Evolutionary conservation across 345 rosid genomes (phyloP).

Genomic region (Citrus medica): DNA sequence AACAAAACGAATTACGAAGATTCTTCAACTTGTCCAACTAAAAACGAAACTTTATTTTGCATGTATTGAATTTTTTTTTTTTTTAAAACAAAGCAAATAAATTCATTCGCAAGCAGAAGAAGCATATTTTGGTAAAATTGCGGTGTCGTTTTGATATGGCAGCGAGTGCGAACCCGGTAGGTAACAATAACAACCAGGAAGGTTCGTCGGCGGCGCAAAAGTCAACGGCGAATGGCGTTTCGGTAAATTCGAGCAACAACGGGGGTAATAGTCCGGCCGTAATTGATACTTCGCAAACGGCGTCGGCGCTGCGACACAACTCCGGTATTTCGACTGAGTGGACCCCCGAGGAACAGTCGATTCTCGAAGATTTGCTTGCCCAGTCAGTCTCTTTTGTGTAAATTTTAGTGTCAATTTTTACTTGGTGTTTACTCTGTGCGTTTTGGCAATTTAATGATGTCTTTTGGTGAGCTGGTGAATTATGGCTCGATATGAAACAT

Average conservation of each 20-base stretch:
- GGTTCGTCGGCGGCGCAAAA: constrained; percentile 40
- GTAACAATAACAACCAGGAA: constrained; percentile 46
- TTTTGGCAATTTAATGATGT: background rate
- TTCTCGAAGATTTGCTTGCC: constrained; percentile 62
- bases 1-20: background rate
- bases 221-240: constrained; percentile 38
- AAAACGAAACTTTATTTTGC: background rate
- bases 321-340: constrained; percentile 66
- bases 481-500: background rate
- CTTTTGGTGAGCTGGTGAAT: background rate
- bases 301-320: constrained; percentile 54
- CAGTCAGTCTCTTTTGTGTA: constrained; percentile 34
- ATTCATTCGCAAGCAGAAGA: background rate
- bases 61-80: background rate
- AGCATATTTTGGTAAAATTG: background rate
- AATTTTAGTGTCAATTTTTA: background rate
- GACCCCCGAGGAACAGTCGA: constrained; percentile 66
- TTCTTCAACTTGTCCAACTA: background rate
- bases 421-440: background rate
- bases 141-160: constrained; percentile 33
- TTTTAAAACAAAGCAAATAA: background rate
- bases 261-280: constrained; percentile 23
- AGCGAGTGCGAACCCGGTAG: constrained; percentile 65
- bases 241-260: constrained; percentile 45
- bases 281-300: constrained; percentile 38